phyloP scores from a whole-genome alignment of 805 yeast genomes.

The Ogataea corticis region DNA sequence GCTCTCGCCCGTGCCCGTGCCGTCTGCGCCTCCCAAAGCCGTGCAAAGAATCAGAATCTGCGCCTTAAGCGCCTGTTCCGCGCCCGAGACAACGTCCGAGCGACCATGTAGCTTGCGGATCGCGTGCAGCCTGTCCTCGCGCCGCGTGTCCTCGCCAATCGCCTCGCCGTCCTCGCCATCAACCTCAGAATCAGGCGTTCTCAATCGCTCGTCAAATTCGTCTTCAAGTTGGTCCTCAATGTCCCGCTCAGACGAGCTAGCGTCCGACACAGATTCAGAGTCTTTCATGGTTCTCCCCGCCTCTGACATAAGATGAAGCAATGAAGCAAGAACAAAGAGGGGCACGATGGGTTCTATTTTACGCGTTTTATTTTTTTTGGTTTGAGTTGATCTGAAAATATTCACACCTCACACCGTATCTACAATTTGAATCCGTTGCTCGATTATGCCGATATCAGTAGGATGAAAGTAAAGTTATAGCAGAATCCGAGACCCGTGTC shows the following conservation, averaged over 20 bases:
- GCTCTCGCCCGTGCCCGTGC: slow-evolving; percentile 48
- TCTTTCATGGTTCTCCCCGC: background rate
- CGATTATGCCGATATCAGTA: no score
- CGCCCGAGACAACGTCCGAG: slow-evolving; percentile 5
- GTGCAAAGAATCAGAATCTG: slow-evolving; percentile 80
- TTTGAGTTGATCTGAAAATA: background rate
- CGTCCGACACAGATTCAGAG: background rate
- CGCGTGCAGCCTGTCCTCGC: slow-evolving; percentile 9
- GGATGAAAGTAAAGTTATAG: no score
- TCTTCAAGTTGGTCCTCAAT: slow-evolving; percentile 27
- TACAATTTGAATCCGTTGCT: background rate
- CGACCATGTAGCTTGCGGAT: slow-evolving; percentile 2
- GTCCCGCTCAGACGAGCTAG: slow-evolving; percentile 23
- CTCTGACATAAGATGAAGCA: no score
- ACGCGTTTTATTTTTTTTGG: background rate
- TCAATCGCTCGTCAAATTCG: slow-evolving; percentile 6
- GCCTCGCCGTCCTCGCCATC: slow-evolving; percentile 11
- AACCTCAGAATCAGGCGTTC: slow-evolving; percentile 20
- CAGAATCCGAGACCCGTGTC: no score
- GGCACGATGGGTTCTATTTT: no score
- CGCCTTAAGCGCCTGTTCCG: slow-evolving; percentile 52
- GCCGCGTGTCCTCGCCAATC: background rate
- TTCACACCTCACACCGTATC: background rate
- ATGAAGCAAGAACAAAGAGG: no score
- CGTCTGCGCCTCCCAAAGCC: slow-evolving; percentile 90